Evolutionary conservation across 768 basidiomycete genomes (phyloP).

Genomic region (Artomyces pyxidatus): DNA sequence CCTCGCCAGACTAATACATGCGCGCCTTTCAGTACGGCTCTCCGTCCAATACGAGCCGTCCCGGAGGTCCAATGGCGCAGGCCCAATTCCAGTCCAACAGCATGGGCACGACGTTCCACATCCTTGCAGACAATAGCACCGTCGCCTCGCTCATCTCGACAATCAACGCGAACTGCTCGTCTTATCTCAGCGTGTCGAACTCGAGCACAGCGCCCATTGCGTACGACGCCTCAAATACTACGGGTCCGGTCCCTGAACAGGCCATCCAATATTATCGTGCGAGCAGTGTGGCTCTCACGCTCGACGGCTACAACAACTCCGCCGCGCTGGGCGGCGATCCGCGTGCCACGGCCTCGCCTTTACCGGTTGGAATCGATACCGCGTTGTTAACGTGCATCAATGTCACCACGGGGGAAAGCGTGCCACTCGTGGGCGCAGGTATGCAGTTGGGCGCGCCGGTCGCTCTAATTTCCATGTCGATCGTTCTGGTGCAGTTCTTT

Average conservation of each 20-base stretch:
- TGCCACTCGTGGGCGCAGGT: conserved; percentile 41
- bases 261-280: conserved; percentile 22
- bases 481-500: too few relatives aligned
- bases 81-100: conserved; percentile 22
- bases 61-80: conserved; percentile 25
- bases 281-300: conserved; percentile 16
- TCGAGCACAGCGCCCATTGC: conserved; percentile 7
- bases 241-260: conserved; percentile 20
- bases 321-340: conserved; percentile 23
- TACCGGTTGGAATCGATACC: conserved; percentile 44
- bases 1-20: not conserved
- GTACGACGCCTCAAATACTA: conserved; percentile 6
- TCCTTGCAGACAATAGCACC: conserved; percentile 28
- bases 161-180: conserved; percentile 22
- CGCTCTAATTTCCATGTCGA: too few relatives aligned
- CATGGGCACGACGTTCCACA: conserved; percentile 23
- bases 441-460: conserved; percentile 1
- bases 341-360: conserved; percentile 35
- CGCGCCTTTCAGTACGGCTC: conserved; percentile 25
- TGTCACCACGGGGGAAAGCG: conserved; percentile 47
- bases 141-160: conserved; percentile 24
- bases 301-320: conserved; percentile 23
- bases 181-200: conserved; percentile 6
- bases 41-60: conserved; percentile 26
- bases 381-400: conserved; percentile 52